Conservation (phyloP, 148 eudicot genomes). For the Polygonum maritimum region DNA sequence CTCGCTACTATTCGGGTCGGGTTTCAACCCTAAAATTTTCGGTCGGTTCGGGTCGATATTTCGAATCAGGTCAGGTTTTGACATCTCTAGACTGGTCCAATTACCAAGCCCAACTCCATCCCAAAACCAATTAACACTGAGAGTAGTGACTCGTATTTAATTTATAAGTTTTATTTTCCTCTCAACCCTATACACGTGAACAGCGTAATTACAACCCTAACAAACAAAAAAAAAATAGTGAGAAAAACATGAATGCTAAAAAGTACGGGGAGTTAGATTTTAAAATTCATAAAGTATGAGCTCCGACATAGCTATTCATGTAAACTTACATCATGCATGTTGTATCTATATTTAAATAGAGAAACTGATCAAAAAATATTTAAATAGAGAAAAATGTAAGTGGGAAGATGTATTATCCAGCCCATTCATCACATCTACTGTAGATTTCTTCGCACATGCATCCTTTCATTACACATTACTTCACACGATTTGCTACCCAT, state of each 20-base stretch:
- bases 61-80: too few species aligned
- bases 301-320: background rate
- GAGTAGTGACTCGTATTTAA: too few species aligned
- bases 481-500: background rate
- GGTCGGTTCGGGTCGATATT: too few species aligned
- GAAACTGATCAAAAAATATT: background rate
- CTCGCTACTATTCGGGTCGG: too few species aligned
- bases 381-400: background rate
- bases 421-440: slow-evolving; percentile 26
- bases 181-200: too few species aligned
- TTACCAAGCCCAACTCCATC: too few species aligned
- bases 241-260: background rate
- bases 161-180: too few species aligned
- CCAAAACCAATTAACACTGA: too few species aligned
- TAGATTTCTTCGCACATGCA: slow-evolving; percentile 45
- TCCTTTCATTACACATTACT: background rate
- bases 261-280: background rate
- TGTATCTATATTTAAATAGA: background rate
- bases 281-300: background rate
- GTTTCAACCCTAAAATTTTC: too few species aligned
- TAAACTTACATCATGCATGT: background rate
- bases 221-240: background rate
- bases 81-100: too few species aligned
- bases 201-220: too few species aligned
- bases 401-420: background rate